Evolutionary conservation across 2,329 filamentous ascomycete species (phyloP), one percentile per base, ranked within the genome.

Genomic region (Epichloe bromicola): DNA sequence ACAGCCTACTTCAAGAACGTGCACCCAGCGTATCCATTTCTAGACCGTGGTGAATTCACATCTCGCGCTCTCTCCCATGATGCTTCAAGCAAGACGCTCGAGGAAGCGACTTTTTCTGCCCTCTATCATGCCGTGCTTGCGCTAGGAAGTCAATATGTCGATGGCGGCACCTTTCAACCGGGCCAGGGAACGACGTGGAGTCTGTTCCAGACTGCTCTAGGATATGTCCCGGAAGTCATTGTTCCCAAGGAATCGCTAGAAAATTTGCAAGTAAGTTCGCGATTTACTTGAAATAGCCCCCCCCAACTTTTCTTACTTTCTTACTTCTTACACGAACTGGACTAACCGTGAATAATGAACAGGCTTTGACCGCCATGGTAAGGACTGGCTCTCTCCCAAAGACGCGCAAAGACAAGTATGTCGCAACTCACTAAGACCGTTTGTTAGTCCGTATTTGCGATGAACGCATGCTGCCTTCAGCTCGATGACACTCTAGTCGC

Each of bases 21-120:
- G 2, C 66, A 70, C 50, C 65, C 65, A 4, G 49, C 67, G 0
- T 66, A 68, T 51, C 65, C 67, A 1, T 68, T 70, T 49, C 57
- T 70, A 4, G 60, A 67, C 45, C 54, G 56, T 37, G 48, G 2
- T 33, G 48, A 50, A 20, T 50, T 50, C 23, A 40, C 41, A 5
- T 39, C 48, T 10, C 48, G 42, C 12, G 23, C 23, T 30, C 36
- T 50, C 17, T 20, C 41, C 12, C 36, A 50, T 12, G 42, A 46
- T 23, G 42, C n/a, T 19, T n/a, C 41, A 12, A 40, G 34, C 19
- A 38, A 26, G 34, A 26, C 36, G 17, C 36, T 39, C 14, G 48
- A 50, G 39, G 40, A 56, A 47, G 30, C 55, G 58, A 46, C 57
- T 0, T 69, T 64, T 53, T 65, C 60, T 1, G 64, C 65, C 5